Conservation (phyloP, 805 yeast species). For the Kazachstania africana region DNA sequence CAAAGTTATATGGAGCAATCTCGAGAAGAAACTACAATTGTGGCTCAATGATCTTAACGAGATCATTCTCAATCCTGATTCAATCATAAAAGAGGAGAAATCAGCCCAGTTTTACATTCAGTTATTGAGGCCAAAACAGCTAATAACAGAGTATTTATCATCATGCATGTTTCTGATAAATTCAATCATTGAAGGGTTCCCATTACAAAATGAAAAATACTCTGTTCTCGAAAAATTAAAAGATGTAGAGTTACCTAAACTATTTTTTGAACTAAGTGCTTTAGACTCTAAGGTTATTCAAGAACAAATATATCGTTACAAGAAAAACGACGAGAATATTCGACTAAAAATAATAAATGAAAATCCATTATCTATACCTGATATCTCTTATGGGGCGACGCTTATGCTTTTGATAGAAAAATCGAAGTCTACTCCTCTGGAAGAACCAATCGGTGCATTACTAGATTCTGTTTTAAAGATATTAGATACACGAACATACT, state of each 20-base stretch:
- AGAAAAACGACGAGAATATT: conserved; percentile 27
- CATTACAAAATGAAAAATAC: conserved; percentile 31
- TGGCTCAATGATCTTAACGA: conserved; percentile 7
- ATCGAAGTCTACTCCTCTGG: conserved; percentile 50
- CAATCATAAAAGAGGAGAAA: not conserved
- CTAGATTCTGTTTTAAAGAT: conserved; percentile 41
- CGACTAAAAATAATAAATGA: conserved; percentile 16
- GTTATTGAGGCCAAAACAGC: conserved; percentile 11
- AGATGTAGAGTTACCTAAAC: conserved; percentile 42
- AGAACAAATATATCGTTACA: conserved; percentile 54
- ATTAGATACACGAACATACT: conserved; percentile 42
- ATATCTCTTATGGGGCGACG: conserved; percentile 14
- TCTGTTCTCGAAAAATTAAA: conserved; percentile 46
- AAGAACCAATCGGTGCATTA: conserved; percentile 47
- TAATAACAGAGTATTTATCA: conserved; percentile 45
- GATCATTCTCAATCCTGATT: conserved; percentile 3
- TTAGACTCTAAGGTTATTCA: conserved; percentile 47
- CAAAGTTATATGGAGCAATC: conserved; percentile 8
- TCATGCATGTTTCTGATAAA: conserved; percentile 61
- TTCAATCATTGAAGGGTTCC: conserved; percentile 41
- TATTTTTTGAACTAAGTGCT: conserved; percentile 40
- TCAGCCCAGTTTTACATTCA: conserved; percentile 1
- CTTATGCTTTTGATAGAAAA: conserved; percentile 12
- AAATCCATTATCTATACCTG: conserved; percentile 20
- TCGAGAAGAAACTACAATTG: conserved; percentile 4